Base-by-base conservation (phyloP, 2,329 filamentous ascomycete genomes). In the Paradendryphiella salina region DNA sequence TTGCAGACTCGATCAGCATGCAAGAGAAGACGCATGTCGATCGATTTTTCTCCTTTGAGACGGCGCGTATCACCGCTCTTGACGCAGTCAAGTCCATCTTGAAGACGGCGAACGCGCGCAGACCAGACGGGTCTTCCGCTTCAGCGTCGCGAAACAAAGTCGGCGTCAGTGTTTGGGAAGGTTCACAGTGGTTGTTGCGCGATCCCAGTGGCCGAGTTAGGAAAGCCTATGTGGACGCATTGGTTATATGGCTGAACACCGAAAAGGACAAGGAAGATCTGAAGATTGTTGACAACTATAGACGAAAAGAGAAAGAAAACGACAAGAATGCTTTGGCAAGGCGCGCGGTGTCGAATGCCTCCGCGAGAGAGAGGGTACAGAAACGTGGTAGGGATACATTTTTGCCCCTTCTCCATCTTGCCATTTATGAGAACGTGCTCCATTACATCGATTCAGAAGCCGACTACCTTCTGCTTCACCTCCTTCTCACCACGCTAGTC, bases 131-230 rank as follows among this genome's bases (percentile, higher is more conserved):
- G 9, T 70, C 66, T 4, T 58, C 66, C 4, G 75, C 73, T 20
- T 83, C 83, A 23, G 82, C 94, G 43, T 84, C 85, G 5, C 83
- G 91, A 56, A 89, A 87, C 69, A 84, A 80, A 33, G 89, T 95
- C 0, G 86, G 89, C 0, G 80, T 96, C 7, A 83, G 88, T 46
- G 88, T 92, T 0, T 99, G 94, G 94, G 92, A 97, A 72, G 90
- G 90, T n/a, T 96, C 92, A 0, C 90, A 96, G 55, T 96, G 90
- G 89, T 82, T 97, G 36, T 77, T 97, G 15, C 85, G 88, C 31
- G 93, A 96, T 65, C 80, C 84, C 0, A 87, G 92, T 63, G 84
- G 84, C 26, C 80, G 84, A 26, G 91, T 97, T 28, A 85, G 92
- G 46, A 87, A 87, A 68, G 89, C 91, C 0, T 99, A 97, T 62